Conservation (phyloP, 2,329 filamentous ascomycete genomes). For the Alternaria ethzedia region DNA sequence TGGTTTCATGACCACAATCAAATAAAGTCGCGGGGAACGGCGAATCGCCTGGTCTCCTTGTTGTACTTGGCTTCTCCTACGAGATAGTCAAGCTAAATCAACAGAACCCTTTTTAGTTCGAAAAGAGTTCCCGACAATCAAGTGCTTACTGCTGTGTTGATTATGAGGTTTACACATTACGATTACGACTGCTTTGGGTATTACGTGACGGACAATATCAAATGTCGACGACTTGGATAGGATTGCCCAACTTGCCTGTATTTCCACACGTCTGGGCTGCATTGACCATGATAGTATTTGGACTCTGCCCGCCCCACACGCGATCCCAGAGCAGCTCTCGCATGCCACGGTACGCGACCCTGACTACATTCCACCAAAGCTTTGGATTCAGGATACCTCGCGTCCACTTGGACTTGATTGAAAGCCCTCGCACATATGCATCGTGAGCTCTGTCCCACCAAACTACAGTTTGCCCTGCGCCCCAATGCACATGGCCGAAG, state of each 20-base stretch:
- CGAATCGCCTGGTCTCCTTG: slow-evolving; percentile 49
- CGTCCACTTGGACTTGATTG: slow-evolving; percentile 47
- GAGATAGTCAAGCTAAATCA: slow-evolving; percentile 45
- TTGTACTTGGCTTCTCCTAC: slow-evolving; percentile 44
- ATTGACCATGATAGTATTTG: slow-evolving; percentile 65
- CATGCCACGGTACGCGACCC: slow-evolving; percentile 60
- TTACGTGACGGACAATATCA: slow-evolving; percentile 34
- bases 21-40: slow-evolving; percentile 50
- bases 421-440: slow-evolving; percentile 71
- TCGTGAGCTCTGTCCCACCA: slow-evolving; percentile 78
- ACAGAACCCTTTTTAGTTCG: slow-evolving; percentile 48
- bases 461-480: slow-evolving; percentile 70
- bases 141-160: slow-evolving; percentile 39
- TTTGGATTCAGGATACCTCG: slow-evolving; percentile 46
- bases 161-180: slow-evolving; percentile 34
- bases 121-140: slow-evolving; percentile 42
- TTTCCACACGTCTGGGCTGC: slow-evolving; percentile 61
- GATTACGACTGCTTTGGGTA: slow-evolving; percentile 27
- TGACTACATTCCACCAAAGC: slow-evolving; percentile 60
- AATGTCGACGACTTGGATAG: slow-evolving; percentile 51
- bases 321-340: slow-evolving; percentile 65
- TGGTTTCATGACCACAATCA: slow-evolving; percentile 44
- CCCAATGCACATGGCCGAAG: slow-evolving; percentile 85
- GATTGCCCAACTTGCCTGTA: slow-evolving; percentile 57
- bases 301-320: slow-evolving; percentile 62